These are phyloP conservation scores for Begonia masoniana DNA, from an alignment of 306 rosid genomes.

Conservation along the genomic window DNA sequence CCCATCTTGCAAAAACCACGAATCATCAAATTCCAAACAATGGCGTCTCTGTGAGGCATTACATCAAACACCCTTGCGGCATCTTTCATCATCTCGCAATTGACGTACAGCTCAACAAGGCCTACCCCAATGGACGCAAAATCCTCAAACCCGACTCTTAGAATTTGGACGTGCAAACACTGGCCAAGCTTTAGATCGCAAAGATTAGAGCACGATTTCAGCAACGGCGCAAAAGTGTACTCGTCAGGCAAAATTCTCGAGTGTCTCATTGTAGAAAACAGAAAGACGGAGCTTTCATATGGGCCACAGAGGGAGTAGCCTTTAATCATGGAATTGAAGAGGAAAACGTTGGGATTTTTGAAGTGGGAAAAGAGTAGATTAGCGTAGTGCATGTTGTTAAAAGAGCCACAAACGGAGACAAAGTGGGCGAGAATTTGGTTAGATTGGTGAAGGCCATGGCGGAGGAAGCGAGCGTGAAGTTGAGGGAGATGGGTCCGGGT, in stretches of 20 bases:
- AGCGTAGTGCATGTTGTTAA: slow-evolving; percentile 35
- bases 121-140: slow-evolving; percentile 38
- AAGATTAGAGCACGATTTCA: slow-evolving; percentile 46
- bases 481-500: slow-evolving; percentile 36
- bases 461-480: slow-evolving; percentile 68
- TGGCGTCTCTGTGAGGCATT: slow-evolving; percentile 36
- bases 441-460: slow-evolving; percentile 61
- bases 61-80: slow-evolving; percentile 52
- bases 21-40: slow-evolving; percentile 70
- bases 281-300: slow-evolving; percentile 24
- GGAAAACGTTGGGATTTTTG: slow-evolving; percentile 42
- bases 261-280: slow-evolving; percentile 36
- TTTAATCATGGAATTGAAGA: slow-evolving; percentile 75
- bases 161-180: slow-evolving; percentile 28
- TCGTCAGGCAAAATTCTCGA: slow-evolving; percentile 34
- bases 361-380: slow-evolving; percentile 30
- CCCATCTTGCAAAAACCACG: slow-evolving; percentile 56
- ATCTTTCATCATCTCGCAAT: slow-evolving; percentile 32
- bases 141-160: slow-evolving; percentile 27
- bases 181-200: slow-evolving; percentile 27
- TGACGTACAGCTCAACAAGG: slow-evolving; percentile 32
- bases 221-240: slow-evolving; percentile 51
- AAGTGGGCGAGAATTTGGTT: slow-evolving; percentile 72
- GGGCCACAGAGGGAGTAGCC: slow-evolving; percentile 52
- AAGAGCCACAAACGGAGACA: slow-evolving; percentile 45